phyloP scores from a whole-genome alignment of 2,329 filamentous ascomycete species.

The Lasiodiplodia citricola region DNA sequence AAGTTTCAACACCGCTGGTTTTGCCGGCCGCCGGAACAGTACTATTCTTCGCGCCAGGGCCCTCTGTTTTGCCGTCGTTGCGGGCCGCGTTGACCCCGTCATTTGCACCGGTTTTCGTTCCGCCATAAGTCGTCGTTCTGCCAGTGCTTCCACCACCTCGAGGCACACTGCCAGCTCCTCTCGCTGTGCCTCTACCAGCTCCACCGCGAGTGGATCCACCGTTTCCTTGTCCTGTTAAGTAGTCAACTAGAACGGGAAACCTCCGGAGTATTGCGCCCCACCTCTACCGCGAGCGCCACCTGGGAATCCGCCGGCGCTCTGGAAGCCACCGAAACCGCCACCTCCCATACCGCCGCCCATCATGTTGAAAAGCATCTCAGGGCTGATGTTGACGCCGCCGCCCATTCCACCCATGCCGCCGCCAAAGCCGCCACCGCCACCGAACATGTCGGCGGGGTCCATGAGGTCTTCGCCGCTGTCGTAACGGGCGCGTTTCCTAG shows the following conservation, averaged over 20 bases:
- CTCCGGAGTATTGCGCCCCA: slow-evolving; percentile 13
- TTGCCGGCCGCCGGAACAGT: neutral
- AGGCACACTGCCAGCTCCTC: neutral
- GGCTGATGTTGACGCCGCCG: slow-evolving; percentile 57
- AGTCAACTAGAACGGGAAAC: slow-evolving; percentile 25
- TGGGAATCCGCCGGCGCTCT: slow-evolving; percentile 1
- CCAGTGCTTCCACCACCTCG: slow-evolving; percentile 20
- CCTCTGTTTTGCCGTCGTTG: neutral
- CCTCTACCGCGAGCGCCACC: slow-evolving; percentile 22
- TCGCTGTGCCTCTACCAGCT: neutral
- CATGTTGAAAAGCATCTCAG: slow-evolving; percentile 36
- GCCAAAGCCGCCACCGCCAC: slow-evolving; percentile 57
- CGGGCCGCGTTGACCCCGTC: neutral
- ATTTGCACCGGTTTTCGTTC: neutral
- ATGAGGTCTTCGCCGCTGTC: slow-evolving; percentile 92
- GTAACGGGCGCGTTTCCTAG: slow-evolving; percentile 80
- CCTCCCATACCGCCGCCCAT: slow-evolving; percentile 17
- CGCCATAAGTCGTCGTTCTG: neutral
- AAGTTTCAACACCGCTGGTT: neutral
- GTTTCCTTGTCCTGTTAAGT: slow-evolving; percentile 2
- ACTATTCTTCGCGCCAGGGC: neutral
- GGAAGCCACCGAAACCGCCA: slow-evolving; percentile 20
- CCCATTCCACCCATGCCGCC: slow-evolving; percentile 39
- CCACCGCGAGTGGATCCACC: neutral
- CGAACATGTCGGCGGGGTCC: slow-evolving; percentile 86